phyloP scores from a whole-genome alignment of 176 grass and related monocot species.

The Echinochloa phyllopogon region DNA sequence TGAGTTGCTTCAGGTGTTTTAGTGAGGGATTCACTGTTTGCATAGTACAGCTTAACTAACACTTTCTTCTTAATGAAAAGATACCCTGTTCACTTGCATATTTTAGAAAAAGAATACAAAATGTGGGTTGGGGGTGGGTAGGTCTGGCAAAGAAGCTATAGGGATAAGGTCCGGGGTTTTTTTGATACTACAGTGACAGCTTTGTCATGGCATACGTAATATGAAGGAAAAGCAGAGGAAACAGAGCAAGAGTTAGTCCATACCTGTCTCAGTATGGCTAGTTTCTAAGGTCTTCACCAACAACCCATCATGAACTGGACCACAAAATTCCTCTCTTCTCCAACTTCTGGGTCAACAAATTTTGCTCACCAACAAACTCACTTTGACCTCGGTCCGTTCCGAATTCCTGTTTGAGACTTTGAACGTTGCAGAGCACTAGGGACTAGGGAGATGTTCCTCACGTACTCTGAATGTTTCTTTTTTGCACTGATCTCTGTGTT shows the following conservation, averaged over 20 bases:
- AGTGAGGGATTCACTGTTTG: neutral
- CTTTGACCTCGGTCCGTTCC: constrained; percentile 8
- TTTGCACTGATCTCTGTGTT: neutral
- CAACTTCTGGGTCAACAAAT: constrained; percentile 26
- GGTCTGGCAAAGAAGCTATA: no score
- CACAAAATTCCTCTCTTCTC: neutral
- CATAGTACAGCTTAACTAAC: neutral
- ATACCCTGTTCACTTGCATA: neutral
- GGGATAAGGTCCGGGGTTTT: neutral
- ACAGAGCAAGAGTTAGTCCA: neutral
- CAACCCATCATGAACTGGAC: constrained; percentile 6
- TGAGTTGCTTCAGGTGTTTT: no score
- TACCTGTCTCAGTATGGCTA: neutral
- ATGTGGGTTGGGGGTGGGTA: no score
- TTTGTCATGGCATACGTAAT: constrained; percentile 22
- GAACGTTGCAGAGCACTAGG: neutral
- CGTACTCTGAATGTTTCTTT: neutral
- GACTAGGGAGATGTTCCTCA: neutral
- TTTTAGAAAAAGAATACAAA: neutral
- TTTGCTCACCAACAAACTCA: constrained; percentile 30
- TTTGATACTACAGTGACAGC: neutral
- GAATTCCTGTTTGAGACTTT: neutral
- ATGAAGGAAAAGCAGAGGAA: neutral
- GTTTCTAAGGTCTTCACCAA: constrained; percentile 33
- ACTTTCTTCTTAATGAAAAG: neutral